A percentile compares a stretch with the other conserved stretches of the same genome.
These are phyloP conservation scores for Sphagnurus paluster DNA, from an alignment of 1,284 basidiomycete species.

Conservation along the genomic window DNA sequence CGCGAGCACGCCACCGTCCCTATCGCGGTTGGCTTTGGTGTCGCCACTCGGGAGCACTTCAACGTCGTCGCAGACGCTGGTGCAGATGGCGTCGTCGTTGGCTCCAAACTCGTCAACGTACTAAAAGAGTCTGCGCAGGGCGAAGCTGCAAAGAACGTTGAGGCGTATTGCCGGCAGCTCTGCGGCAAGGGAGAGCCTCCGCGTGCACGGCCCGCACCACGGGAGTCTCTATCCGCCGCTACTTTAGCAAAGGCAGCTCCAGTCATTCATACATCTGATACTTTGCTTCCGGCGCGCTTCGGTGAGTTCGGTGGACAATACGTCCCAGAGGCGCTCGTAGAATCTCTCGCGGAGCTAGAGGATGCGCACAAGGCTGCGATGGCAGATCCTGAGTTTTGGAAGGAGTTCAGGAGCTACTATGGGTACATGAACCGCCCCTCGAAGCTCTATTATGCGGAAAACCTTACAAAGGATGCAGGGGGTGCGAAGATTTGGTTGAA, in stretches of 20 bases:
- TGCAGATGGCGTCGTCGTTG: constrained; percentile 94
- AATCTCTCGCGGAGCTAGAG: constrained; percentile 90
- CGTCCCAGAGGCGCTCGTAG: constrained; percentile 93
- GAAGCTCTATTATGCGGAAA: constrained; percentile 73
- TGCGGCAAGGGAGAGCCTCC: constrained; percentile 56
- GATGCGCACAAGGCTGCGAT: constrained; percentile 87
- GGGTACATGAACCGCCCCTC: constrained; percentile 88
- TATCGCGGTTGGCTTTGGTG: constrained; percentile 95
- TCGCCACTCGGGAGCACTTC: constrained; percentile 92
- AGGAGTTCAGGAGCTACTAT: constrained; percentile 88
- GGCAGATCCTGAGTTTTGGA: constrained; percentile 89
- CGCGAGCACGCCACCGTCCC: constrained; percentile 76
- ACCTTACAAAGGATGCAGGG: constrained; percentile 74
- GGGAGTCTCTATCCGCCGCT: constrained; percentile 27
- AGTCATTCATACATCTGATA: constrained; percentile 34
- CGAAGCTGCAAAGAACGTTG: constrained; percentile 61
- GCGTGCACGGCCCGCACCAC: constrained; percentile 30
- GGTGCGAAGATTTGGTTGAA: constrained; percentile 98
- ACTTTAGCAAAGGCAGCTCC: constrained; percentile 30
- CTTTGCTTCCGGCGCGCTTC: constrained; percentile 79
- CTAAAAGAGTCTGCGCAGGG: constrained; percentile 68
- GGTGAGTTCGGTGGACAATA: constrained; percentile 97
- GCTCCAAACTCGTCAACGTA: constrained; percentile 81
- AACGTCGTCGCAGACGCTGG: constrained; percentile 83
- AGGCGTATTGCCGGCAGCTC: constrained; percentile 75